Evolutionary conservation across 169 alveolate species (phyloP), one percentile per base, ranked within the genome.

Genomic region (Cryptosporidium baileyi): DNA sequence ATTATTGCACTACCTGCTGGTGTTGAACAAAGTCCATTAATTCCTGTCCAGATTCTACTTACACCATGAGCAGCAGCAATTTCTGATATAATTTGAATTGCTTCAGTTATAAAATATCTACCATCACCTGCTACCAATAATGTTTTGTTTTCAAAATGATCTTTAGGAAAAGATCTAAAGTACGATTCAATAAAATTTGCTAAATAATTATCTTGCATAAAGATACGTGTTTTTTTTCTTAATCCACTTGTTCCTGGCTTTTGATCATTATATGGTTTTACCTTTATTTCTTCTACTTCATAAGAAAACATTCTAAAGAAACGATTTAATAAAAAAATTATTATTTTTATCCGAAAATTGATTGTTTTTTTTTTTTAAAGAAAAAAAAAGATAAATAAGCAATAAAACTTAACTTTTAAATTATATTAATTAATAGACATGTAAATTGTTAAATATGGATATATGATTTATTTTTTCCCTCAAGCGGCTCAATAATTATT

Each of bases 1-100:
- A 97, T 94, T 24, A 95, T 89, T 34, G 95, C 95, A 79, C 97
- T 92, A 22, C 93, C 96, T 26, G 98, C 97, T 15, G 99, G 99
- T 15, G 99, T 96, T 9, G 98, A 94, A 89, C 94, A 88, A 26
- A 95, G 80, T 0, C 98, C 99, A 65, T 94, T 89, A 80, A 93
- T 88, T 13, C 97, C 97, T 28, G 94, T 90, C 80, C 91, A 88
- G 7, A 95, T 90, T 80, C 93, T 90, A 36, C 82, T 81, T 4
- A 95, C 90, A 36, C 92, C 93, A 62, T 93, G 92, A 9, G 96
- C 98, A 30, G 93, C 94, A 47, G 96, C 96, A 30, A 95, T 90
- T 43, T 89, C 91, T 40, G 93, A 91, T 44, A 93, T 90, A 0
- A 65, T 79, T 74, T 93, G 89, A n/a, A 91, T 90, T 1, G 95